These are phyloP conservation scores for Ceratonia siliqua DNA, from an alignment of 306 rosid genomes.

Conservation along the genomic window DNA sequence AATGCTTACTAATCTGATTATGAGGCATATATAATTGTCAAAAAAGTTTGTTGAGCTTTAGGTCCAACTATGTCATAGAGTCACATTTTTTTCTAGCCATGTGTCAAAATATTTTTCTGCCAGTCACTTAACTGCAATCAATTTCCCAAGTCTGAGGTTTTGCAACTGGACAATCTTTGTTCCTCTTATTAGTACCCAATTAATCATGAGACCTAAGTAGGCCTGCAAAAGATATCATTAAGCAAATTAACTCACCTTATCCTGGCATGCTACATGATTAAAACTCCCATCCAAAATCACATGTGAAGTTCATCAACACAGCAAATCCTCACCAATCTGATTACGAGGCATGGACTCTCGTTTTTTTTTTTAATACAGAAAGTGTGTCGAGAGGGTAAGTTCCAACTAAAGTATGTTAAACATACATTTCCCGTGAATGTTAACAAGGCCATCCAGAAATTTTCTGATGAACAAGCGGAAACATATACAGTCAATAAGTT, in stretches of 20 bases:
- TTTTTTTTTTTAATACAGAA: not conserved
- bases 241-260: not conserved
- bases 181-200: not conserved
- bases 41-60: too few species aligned
- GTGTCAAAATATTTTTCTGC: not conserved
- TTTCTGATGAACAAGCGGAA: not conserved
- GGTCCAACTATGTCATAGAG: too few species aligned
- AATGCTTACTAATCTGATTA: not conserved
- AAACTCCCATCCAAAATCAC: not conserved
- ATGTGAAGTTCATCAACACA: not conserved
- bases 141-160: slow-evolving; percentile 21
- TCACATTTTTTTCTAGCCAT: too few species aligned
- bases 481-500: not conserved
- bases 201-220: slow-evolving; percentile 19
- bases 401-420: not conserved
- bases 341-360: not conserved
- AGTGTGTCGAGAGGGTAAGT: not conserved
- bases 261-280: not conserved
- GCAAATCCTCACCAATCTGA: not conserved
- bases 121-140: slow-evolving; percentile 18
- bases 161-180: not conserved
- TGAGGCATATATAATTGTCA: too few species aligned
- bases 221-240: not conserved
- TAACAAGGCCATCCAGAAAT: not conserved
- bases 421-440: not conserved